Percentiles rank a stretch among this genome's conserved stretches.
These are phyloP conservation scores for Fusarium sp. DNA, from an alignment of 2,329 filamentous ascomycete species.

Conservation along the genomic window DNA sequence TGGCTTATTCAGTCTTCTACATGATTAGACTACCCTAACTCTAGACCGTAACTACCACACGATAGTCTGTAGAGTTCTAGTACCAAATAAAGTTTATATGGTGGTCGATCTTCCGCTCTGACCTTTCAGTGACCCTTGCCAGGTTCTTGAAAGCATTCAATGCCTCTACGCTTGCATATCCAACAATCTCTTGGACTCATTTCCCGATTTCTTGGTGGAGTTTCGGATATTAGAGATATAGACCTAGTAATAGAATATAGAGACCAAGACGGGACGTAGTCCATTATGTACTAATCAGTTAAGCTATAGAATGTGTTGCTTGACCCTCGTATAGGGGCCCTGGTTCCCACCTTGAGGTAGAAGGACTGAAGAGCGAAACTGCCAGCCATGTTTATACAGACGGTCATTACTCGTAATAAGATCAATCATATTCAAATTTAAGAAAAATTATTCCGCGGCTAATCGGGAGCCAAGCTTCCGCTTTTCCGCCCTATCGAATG, in stretches of 20 bases:
- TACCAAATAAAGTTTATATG: too few species aligned
- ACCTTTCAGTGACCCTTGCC: too few species aligned
- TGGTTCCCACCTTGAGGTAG: background rate
- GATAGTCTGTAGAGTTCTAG: too few species aligned
- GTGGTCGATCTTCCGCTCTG: too few species aligned
- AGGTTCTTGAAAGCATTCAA: background rate
- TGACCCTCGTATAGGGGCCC: background rate
- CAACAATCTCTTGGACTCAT: background rate
- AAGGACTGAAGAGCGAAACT: background rate
- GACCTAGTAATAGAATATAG: background rate
- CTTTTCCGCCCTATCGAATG: slow-evolving; percentile 30
- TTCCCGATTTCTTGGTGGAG: background rate
- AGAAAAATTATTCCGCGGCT: slow-evolving; percentile 5
- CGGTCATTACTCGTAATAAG: background rate
- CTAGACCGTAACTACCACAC: too few species aligned
- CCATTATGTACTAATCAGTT: background rate
- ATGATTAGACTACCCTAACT: too few species aligned
- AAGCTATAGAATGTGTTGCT: background rate
- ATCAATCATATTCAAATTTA: slow-evolving; percentile 3
- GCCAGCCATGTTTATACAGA: background rate
- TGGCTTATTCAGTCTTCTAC: background rate
- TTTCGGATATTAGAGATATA: slow-evolving; percentile 2
- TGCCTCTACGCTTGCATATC: background rate
- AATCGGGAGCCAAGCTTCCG: slow-evolving; percentile 6
- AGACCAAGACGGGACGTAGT: background rate